Evolutionary conservation across 2,329 filamentous ascomycete genomes (phyloP), one percentile per base, ranked within the genome.

Genomic region (Paraphoma sp.): DNA sequence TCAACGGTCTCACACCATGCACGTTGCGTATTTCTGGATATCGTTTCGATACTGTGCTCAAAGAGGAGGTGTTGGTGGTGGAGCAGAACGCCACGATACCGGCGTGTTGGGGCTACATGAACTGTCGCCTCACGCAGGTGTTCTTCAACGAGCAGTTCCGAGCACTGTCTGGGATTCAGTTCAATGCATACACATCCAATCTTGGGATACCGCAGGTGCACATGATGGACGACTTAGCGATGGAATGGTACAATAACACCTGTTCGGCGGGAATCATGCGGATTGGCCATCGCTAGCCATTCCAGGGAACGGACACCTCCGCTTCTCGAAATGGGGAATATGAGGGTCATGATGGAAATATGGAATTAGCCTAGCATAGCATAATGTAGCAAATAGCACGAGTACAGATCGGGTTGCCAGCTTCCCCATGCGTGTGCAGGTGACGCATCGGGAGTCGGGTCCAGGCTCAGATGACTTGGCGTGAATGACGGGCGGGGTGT

Each of bases 211-310:
- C 78, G 57, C 68, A 76, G 53, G 66, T 75, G 29, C 81, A 78
- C 63, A 81, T 83, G 72, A 72, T 83, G 72, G 83, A 84, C 60
- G 76, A 81, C 54, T 64, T 84, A 53, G 60, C 75, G 45, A 66
- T 83, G 65, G 77, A 74, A 42, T 85, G 83, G 83, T 77, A 72
- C 53, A 80, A 84, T 71, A 80, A 80, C 57, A 80, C 72, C 41
- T 84, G 82, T 60, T 75, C 71, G 36, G 82, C 83, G 50, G 82
- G 78, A 2, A 68, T 75, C 14, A 31, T 73, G 56, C 67, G 76
- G 44, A 69, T 73, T 38, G 66, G 71, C 1, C 68, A 71, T 51
- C 53, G 68, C 56, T 74, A 71, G 64, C 63, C 7, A 17, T n/a
- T 4, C 14, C 9, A 46, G 23, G 16, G 16, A 28, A 16, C 8